A percentile compares a stretch with the other conserved stretches of the same genome.
Conservation (phyloP, 805 yeast genomes). For the Nakazawaea ernobii region DNA sequence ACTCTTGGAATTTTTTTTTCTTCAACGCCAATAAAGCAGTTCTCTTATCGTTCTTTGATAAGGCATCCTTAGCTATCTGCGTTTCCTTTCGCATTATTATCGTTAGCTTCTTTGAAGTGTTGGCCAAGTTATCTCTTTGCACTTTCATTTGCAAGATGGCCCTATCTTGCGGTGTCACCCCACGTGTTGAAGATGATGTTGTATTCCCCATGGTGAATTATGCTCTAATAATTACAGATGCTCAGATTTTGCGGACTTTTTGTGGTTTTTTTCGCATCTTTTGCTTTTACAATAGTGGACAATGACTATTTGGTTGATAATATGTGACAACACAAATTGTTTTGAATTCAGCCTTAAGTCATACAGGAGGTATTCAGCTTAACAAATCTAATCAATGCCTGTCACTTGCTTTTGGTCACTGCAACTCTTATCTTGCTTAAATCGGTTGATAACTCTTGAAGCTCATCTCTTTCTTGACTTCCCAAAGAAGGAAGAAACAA, state of each 20-base stretch:
- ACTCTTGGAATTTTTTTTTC: slow-evolving; percentile 77
- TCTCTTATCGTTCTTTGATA: slow-evolving; percentile 46
- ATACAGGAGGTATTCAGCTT: no score
- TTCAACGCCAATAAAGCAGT: slow-evolving; percentile 67
- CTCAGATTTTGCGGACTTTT: background rate
- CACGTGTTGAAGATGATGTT: slow-evolving; percentile 33
- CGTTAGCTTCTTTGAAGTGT: slow-evolving; percentile 59
- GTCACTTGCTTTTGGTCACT: no score
- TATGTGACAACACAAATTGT: no score
- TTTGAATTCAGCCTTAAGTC: no score
- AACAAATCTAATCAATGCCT: no score
- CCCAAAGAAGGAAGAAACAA: background rate
- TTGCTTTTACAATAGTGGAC: no score
- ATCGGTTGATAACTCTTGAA: no score
- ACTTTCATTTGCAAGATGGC: slow-evolving; percentile 83
- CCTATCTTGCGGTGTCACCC: slow-evolving; percentile 76
- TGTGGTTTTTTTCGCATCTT: background rate
- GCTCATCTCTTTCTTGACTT: no score
- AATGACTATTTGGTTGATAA: no score
- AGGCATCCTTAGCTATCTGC: slow-evolving; percentile 49
- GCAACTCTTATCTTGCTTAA: no score
- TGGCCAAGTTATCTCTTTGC: slow-evolving; percentile 79
- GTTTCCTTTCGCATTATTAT: slow-evolving; percentile 57
- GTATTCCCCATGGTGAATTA: slow-evolving; percentile 26
- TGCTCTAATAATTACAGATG: background rate